Evolutionary conservation across 164 flowering plant species (phyloP), one percentile per base, ranked within the genome.

Genomic region (Houttuynia cordata): DNA sequence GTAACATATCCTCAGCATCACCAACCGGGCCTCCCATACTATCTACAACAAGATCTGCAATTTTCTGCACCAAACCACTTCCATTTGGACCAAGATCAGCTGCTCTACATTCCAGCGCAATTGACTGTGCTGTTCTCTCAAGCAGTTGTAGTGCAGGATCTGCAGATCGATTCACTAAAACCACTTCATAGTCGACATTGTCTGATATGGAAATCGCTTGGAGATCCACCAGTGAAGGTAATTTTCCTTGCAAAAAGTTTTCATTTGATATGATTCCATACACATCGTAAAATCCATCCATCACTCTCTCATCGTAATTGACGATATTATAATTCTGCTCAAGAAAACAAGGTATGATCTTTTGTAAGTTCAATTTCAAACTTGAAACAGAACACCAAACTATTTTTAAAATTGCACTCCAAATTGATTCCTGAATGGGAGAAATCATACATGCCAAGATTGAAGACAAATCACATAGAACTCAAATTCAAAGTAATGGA

Each of bases 281-380:
- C 20, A 90, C 88, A 74, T 93, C 99, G 73, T 93, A 93, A 73
- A 93, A 93, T 51, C 99, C 99, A 71, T 93, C 96, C 61, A 75
- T 61, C 68, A 93, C 79, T 71, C 80, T 90, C 65, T 93, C 97
- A 61, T 85, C 84, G 72, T 90, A 93, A 71, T 86, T 81, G 65
- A 93, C 75, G 65, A 83, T 82, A 77, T 83, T 85, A 69, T 83
- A 82, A 62, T 76, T 90, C 99, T 93, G 94, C 95, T 79, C 17
- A 10, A 63, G 25, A 61, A 74, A 41, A 51, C 22, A 22, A 39
- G 7, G 0, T 6, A n/a, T 37, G 17, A 4, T 54, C 57, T 54
- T 14, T 8, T 30, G 6, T 30, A 30, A 52, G 55, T 52, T 52
- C 18, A 18, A 19, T 54, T 53, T 53, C 56, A 53, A 18, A 53